phyloP scores from a whole-genome alignment of 139 green algal species.

The Chlorella vulgaris region DNA sequence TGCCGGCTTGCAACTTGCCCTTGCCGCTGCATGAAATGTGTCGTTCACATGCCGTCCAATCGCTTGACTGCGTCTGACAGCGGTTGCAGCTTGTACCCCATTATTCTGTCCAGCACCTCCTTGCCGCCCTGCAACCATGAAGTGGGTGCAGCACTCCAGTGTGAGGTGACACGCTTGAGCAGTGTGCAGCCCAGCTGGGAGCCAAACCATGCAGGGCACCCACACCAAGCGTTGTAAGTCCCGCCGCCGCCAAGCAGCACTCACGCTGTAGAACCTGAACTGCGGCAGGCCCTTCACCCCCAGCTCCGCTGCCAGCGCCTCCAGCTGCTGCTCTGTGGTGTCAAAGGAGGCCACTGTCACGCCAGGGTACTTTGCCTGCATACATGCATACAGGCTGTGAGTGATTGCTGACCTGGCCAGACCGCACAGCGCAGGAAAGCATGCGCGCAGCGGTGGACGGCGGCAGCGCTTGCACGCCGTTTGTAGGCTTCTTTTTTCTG shows the following conservation, averaged over 20 bases:
- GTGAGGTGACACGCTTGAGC: not conserved
- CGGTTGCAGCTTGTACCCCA: constrained; percentile 82
- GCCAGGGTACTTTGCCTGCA: constrained; percentile 66
- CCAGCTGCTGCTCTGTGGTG: constrained; percentile 69
- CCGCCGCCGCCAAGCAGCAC: not conserved
- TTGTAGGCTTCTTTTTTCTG: too few species aligned
- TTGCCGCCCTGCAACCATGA: constrained; percentile 57
- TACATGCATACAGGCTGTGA: not conserved
- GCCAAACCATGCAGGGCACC: not conserved
- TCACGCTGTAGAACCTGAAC: constrained; percentile 79
- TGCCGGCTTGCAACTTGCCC: too few species aligned
- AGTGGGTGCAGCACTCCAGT: not conserved
- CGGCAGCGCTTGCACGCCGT: too few species aligned
- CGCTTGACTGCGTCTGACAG: constrained; percentile 63
- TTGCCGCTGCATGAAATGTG: too few species aligned
- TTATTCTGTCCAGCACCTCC: constrained; percentile 57
- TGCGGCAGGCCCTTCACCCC: constrained; percentile 73
- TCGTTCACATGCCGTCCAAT: constrained; percentile 39
- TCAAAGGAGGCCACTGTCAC: constrained; percentile 80
- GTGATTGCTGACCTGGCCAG: not conserved
- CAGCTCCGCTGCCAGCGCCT: constrained; percentile 60
- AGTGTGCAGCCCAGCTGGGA: too few species aligned
- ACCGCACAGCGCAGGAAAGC: not conserved
- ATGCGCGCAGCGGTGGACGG: too few species aligned
- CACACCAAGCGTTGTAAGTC: too few species aligned